Evolutionary conservation across 768 basidiomycete genomes (phyloP), one percentile per base, ranked within the genome.

Genomic region (Kwoniella mangroviensis): DNA sequence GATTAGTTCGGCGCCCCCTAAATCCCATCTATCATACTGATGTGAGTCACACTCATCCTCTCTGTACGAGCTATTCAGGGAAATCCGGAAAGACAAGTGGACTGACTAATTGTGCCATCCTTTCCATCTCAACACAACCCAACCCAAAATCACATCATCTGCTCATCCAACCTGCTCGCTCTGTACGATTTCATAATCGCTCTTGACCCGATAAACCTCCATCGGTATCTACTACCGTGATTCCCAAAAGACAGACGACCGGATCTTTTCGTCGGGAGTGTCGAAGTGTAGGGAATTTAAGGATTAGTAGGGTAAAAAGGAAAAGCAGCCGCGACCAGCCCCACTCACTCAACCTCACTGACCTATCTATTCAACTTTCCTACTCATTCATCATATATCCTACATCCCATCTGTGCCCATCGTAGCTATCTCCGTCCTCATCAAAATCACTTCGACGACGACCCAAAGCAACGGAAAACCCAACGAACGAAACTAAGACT

Each of bases 251-350:
- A 60, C 15, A 34, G 26, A 26, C 12, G 7, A 28, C 21, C 24
- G 19, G 26, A 26, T 17, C 11, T 26, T 9, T 28, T 26, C 56
- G 15, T 34, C 34, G 34, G 34, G 34, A 34, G 34, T 34, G 34
- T 34, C 34, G 34, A 34, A 57, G 56, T 12, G 26, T 34, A 57
- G 56, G 56, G 56, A 42, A 10, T 34, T 19, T 40, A 61, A 43
- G 60, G 60, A 45, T 42, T 22, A 28, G 22, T 17, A 61, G 60
- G 57, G 57, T 34, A 59, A 24, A n/a, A 52, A 67, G 42, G 59
- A 53, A 62, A 68, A 68, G 59, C 67, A 68, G 67, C 11, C 67
- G 67, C 67, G 67, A 68, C 67, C 67, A 68, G 67, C 67, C 67
- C 56, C 57, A 58, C 21, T 67, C 58, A 13, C 54, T 67, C 63